These are phyloP conservation scores for Bipolaris sorokiniana DNA, from an alignment of 2,329 filamentous ascomycete genomes.

Conservation along the genomic window DNA sequence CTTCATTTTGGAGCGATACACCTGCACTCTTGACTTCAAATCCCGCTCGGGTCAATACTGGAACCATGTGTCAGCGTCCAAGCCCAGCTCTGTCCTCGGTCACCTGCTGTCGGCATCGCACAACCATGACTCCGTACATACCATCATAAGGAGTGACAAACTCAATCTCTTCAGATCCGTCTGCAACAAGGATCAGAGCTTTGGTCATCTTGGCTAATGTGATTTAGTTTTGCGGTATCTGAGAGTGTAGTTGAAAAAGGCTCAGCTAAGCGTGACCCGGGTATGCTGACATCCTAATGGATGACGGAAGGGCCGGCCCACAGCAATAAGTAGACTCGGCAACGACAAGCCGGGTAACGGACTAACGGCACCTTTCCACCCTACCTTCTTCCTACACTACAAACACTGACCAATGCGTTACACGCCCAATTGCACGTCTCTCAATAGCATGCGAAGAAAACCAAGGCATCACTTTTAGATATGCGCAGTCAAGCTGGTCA, in stretches of 20 bases:
- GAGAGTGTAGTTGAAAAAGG: neutral
- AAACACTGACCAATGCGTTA: too few relatives aligned
- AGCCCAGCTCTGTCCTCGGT: neutral
- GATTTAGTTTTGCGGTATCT: neutral
- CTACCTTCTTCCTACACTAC: neutral
- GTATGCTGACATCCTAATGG: conserved; percentile 10
- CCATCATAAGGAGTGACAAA: conserved; percentile 51
- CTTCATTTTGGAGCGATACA: conserved; percentile 42
- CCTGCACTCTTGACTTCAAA: conserved; percentile 47
- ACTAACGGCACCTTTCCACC: neutral
- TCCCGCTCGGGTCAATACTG: conserved; percentile 49
- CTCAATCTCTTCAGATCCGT: conserved; percentile 52
- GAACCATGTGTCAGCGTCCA: neutral
- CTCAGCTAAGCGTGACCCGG: conserved; percentile 14
- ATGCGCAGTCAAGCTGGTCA: neutral
- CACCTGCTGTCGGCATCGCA: neutral
- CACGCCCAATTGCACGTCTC: too few relatives aligned
- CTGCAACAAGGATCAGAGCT: conserved; percentile 48
- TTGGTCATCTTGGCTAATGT: conserved; percentile 33
- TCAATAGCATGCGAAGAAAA: neutral
- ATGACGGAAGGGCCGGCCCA: conserved; percentile 1
- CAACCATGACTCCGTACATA: conserved; percentile 15
- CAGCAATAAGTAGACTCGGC: neutral
- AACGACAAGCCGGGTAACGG: neutral
- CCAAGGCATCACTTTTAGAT: neutral